Percentiles rank a stretch among this genome's conserved stretches.
Conservation (phyloP, 2,329 filamentous ascomycete species). For the Paramyrothecium roridum region DNA sequence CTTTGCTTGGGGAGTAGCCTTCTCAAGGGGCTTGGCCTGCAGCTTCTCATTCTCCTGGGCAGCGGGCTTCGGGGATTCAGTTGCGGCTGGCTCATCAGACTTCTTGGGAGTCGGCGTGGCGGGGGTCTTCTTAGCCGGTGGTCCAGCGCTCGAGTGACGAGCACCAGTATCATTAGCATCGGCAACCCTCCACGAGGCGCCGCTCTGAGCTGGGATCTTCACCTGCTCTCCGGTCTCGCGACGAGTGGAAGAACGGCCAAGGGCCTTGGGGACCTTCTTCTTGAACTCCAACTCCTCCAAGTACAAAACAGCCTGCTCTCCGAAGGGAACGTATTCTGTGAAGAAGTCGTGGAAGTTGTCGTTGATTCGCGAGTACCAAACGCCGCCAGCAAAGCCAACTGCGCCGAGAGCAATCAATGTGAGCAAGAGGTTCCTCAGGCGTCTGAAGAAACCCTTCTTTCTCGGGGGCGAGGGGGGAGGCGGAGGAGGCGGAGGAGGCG, state of each 20-base stretch:
- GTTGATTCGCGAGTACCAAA: constrained; percentile 88
- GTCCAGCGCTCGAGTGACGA: constrained; percentile 59
- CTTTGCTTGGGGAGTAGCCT: constrained; percentile 21
- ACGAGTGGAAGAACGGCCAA: constrained; percentile 39
- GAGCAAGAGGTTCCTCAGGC: constrained; percentile 74
- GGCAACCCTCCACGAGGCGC: constrained; percentile 75
- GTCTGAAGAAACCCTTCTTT: constrained; percentile 66
- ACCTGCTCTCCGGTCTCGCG: constrained; percentile 66
- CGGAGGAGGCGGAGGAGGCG: constrained; percentile 32
- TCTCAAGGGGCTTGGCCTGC: constrained; percentile 27
- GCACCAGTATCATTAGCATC: constrained; percentile 54
- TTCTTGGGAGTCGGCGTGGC: constrained; percentile 16
- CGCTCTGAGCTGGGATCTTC: constrained; percentile 81
- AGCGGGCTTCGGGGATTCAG: constrained; percentile 24
- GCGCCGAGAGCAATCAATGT: constrained; percentile 74
- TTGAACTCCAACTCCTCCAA: constrained; percentile 93
- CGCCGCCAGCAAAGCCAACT: constrained; percentile 79
- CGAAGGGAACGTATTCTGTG: constrained; percentile 92
- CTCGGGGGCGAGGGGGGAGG: constrained; percentile 35
- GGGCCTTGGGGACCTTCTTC: constrained; percentile 67
- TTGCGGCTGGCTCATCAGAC: constrained; percentile 22
- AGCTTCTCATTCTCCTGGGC: constrained; percentile 15
- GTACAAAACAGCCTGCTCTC: constrained; percentile 91
- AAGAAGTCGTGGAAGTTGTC: constrained; percentile 99
- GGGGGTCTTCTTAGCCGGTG: constrained; percentile 23